Conservation (phyloP, 495 filamentous ascomycete genomes). For the Aspergillus funiculosus region DNA sequence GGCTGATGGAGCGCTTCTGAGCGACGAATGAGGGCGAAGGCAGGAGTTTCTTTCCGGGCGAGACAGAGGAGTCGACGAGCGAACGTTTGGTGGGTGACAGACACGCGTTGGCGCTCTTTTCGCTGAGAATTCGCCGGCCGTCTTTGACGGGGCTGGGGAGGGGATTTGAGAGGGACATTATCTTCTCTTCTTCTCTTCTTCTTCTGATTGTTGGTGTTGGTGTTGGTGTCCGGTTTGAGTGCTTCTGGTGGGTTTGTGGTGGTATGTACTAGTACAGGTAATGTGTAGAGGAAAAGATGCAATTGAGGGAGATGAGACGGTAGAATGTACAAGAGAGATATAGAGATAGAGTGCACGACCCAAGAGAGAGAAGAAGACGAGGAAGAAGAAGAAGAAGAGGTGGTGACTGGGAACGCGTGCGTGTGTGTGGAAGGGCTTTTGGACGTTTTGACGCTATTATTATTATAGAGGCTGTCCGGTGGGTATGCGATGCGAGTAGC, state of each 20-base stretch:
- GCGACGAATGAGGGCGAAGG: constrained; percentile 38
- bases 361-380: constrained; percentile 1
- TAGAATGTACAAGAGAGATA: constrained; percentile 2
- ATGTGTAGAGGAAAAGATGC: background rate
- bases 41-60: constrained; percentile 34
- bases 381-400: background rate
- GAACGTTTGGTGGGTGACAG: constrained; percentile 37
- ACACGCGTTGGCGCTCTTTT: constrained; percentile 45
- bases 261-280: background rate
- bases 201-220: too few relatives aligned
- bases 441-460: background rate
- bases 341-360: background rate
- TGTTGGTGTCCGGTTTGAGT: too few relatives aligned
- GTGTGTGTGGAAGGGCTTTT: background rate
- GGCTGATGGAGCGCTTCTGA: constrained; percentile 40
- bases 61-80: constrained; percentile 16
- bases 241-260: background rate
- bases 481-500: constrained; percentile 6
- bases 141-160: constrained; percentile 39
- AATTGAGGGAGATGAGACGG: background rate
- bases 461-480: background rate
- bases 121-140: constrained; percentile 40
- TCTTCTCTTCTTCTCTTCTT: too few relatives aligned
- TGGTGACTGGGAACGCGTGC: constrained; percentile 8
- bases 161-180: background rate